phyloP scores from a whole-genome alignment of 805 yeast genomes.

The Sugiyamaella valdiviana region DNA sequence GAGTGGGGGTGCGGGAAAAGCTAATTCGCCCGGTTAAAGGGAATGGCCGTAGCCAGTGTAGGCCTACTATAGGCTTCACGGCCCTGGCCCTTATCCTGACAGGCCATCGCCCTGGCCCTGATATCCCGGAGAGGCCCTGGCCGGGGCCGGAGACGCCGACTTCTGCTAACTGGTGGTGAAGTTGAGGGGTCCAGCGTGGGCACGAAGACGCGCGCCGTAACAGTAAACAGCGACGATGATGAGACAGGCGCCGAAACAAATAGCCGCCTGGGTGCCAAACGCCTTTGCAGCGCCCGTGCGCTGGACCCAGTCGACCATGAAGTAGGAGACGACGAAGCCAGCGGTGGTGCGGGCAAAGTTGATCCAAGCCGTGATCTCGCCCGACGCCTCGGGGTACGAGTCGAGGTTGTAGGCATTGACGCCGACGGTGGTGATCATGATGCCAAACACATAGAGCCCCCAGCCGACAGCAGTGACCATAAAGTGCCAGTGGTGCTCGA shows the following conservation, averaged over 20 bases:
- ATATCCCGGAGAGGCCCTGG: no score
- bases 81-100: no score
- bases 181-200: constrained; percentile 5
- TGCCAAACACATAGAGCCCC: constrained; percentile 9
- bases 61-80: no score
- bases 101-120: no score
- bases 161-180: constrained; percentile 3
- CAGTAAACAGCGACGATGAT: constrained; percentile 1
- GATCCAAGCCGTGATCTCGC: constrained; percentile 8
- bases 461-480: constrained; percentile 6
- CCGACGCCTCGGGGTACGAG: constrained; percentile 7
- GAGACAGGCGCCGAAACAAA: constrained; percentile 1
- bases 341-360: constrained; percentile 9
- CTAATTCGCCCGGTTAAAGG: no score
- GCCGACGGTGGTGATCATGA: constrained; percentile 7
- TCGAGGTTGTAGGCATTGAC: constrained; percentile 9
- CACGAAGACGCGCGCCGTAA: constrained; percentile 3
- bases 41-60: no score
- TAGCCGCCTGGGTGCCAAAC: constrained; percentile 7
- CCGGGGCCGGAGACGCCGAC: no score
- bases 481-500: constrained; percentile 3
- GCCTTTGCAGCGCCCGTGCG: constrained; percentile 2
- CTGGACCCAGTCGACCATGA: constrained; percentile 8
- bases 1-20: no score
- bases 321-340: constrained; percentile 8